Evolutionary conservation across 345 rosid species (phyloP), one percentile per base, ranked within the genome.

Genomic region (Hypericum perforatum): DNA sequence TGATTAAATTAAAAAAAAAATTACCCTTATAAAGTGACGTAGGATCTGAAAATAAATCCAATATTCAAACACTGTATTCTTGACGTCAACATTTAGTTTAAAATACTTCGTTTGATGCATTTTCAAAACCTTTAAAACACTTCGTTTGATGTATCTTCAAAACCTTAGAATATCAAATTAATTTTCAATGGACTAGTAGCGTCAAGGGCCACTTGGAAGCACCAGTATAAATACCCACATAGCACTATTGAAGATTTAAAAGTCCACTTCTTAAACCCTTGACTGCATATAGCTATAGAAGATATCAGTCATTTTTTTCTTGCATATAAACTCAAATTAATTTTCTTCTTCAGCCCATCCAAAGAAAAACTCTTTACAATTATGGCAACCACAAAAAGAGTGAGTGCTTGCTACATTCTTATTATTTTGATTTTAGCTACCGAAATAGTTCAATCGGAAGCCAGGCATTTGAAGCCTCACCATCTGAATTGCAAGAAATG

Each of bases 401-500:
- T 45, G 37, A 12, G 42, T 60, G 59, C 62, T 52, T 37, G 50
- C 54, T 49, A 16, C 44, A 41, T 54, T 11, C 12, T 73, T 54
- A 54, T 78, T 53, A 15, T 71, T 43, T 46, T 72, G 52, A 22
- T 72, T 37, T 37, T 68, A 12, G 63, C 62, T 61, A 65, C 64
- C 22, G 80, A 60, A 54, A 51, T 43, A 29, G 10, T 45, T 13
- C 40, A 22, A 7, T 72, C 56, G 0, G 76, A 79, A 52, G 82
- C 71, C 66, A 66, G 68, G 49, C 68, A 63, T 45, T 64, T 74
- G 59, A 72, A 57, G 60, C 47, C 49, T 43, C 46, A 9, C 46
- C 32, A 22, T 22, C 32, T 4, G 1, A 7, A 41, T 9, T 53
- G 68, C 63, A 55, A 66, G 57, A 58, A 48, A 55, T 58, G 56